Conservation (phyloP, 441 rosid genomes). For the Brassica balearica region DNA sequence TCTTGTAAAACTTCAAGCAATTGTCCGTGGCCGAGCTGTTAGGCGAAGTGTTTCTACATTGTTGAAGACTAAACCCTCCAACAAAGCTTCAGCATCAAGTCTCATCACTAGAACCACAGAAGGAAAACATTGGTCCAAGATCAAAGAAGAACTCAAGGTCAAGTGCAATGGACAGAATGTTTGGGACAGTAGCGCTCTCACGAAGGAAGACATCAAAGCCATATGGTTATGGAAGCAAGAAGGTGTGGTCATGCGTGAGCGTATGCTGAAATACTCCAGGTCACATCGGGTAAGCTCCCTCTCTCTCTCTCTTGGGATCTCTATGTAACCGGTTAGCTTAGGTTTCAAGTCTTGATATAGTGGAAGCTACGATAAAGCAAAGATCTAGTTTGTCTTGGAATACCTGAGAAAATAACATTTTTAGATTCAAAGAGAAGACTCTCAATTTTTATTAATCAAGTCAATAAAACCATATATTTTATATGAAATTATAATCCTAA, state of each 20-base stretch:
- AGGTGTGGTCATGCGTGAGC: slow-evolving; percentile 65
- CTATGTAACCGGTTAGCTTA: background rate
- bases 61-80: slow-evolving; percentile 43
- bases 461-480: too few species aligned
- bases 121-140: slow-evolving; percentile 42
- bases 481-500: too few species aligned
- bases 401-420: too few species aligned
- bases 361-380: too few species aligned
- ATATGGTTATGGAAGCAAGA: slow-evolving; percentile 64
- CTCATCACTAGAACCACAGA: slow-evolving; percentile 36
- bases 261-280: slow-evolving; percentile 79
- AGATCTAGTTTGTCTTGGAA: too few species aligned
- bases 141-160: slow-evolving; percentile 52
- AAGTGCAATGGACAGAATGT: slow-evolving; percentile 60
- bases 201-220: slow-evolving; percentile 66
- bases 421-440: too few species aligned
- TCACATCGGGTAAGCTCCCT: slow-evolving; percentile 68
- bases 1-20: slow-evolving; percentile 86
- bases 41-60: slow-evolving; percentile 49
- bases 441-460: too few species aligned
- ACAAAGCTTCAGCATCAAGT: slow-evolving; percentile 44
- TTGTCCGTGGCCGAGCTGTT: slow-evolving; percentile 79
- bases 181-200: slow-evolving; percentile 69
- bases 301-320: slow-evolving; percentile 3
- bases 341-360: background rate